These are phyloP conservation scores for Backusella australiensis DNA, from an alignment of 192 early-diverging fungal genomes.

Conservation along the genomic window DNA sequence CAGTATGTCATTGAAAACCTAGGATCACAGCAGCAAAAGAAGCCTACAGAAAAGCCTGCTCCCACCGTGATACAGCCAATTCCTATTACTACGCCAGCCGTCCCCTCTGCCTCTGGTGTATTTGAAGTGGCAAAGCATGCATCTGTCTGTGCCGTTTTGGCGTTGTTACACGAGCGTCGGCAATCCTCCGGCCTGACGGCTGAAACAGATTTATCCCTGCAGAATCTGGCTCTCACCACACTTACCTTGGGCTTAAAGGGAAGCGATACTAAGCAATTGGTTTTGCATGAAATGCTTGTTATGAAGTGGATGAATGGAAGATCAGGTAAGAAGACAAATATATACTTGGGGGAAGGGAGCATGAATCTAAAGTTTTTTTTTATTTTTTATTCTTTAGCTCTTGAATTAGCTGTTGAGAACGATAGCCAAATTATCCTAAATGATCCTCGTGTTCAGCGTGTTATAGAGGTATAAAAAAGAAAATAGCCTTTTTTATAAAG, in stretches of 20 bases:
- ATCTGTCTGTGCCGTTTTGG: slow-evolving; percentile 26
- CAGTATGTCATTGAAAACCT: not conserved
- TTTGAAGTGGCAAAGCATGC: slow-evolving; percentile 22
- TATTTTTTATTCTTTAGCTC: slow-evolving; percentile 14
- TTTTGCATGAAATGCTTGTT: slow-evolving; percentile 18
- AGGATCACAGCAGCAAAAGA: not conserved
- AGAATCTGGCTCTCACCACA: slow-evolving; percentile 9
- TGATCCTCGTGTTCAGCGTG: slow-evolving; percentile 14
- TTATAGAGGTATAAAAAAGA: slow-evolving; percentile 23
- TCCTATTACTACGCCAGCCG: not conserved
- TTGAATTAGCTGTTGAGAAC: slow-evolving; percentile 28
- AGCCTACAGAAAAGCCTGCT: not conserved
- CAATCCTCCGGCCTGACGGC: slow-evolving; percentile 2
- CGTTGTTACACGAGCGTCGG: slow-evolving; percentile 19
- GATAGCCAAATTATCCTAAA: slow-evolving; percentile 10
- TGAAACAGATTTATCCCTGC: slow-evolving; percentile 15
- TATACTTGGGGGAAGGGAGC: not conserved
- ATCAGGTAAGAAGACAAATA: slow-evolving; percentile 11
- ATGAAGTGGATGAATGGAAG: slow-evolving; percentile 9
- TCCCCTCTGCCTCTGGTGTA: slow-evolving; percentile 9
- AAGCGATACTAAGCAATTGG: not conserved
- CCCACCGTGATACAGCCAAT: not conserved
- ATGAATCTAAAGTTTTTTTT: not conserved
- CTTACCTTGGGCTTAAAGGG: slow-evolving; percentile 15
- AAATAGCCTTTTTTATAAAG: not conserved